These are phyloP conservation scores for Termitomyces sp. DNA, from an alignment of 768 basidiomycete species.

Conservation along the genomic window DNA sequence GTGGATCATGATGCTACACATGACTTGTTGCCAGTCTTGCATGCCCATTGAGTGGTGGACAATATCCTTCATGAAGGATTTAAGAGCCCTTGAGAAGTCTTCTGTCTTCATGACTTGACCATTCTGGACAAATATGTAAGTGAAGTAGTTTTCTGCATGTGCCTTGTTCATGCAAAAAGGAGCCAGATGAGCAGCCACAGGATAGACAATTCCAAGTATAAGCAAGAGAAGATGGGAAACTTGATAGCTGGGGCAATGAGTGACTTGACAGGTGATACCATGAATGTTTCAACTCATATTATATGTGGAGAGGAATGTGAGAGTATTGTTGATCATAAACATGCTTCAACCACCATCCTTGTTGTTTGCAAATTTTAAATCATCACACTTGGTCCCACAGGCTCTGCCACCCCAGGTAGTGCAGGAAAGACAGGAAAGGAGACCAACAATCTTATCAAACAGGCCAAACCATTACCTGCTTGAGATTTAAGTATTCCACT, in stretches of 20 bases:
- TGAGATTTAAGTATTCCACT: no score
- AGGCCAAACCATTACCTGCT: neutral
- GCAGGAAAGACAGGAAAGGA: neutral
- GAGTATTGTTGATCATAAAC: neutral
- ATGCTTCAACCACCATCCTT: fast-evolving
- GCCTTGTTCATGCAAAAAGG: neutral
- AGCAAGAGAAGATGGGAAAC: neutral
- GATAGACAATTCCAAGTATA: neutral
- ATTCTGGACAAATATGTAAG: neutral
- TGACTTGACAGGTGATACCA: neutral
- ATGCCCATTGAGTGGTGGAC: neutral
- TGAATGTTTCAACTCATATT: neutral
- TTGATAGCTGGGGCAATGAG: neutral
- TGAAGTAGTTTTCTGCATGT: neutral
- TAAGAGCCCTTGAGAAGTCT: neutral
- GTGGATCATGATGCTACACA: neutral
- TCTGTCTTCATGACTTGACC: neutral
- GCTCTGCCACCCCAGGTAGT: neutral
- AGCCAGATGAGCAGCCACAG: neutral
- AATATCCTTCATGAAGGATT: neutral
- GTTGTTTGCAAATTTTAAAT: neutral
- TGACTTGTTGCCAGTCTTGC: neutral
- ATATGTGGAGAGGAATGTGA: neutral
- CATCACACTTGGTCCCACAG: neutral
- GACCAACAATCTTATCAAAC: neutral